A percentile compares a stretch with the other conserved stretches of the same genome.
These are phyloP conservation scores for Liriodendron chinense DNA, from an alignment of 164 flowering plant species.

Conservation along the genomic window DNA sequence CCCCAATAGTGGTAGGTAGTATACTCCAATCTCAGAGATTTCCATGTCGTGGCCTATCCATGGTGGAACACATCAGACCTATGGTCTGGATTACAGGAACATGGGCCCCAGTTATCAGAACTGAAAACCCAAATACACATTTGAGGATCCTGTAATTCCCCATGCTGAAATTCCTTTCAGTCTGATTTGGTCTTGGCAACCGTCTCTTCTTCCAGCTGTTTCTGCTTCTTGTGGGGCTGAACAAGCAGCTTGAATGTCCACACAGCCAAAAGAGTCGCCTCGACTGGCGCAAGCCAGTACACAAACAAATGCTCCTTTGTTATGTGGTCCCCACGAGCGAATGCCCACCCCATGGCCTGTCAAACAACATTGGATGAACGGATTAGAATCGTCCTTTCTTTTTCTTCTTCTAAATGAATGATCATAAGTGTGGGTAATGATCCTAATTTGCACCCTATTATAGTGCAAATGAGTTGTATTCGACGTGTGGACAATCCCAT, in stretches of 20 bases:
- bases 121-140: too few relatives aligned
- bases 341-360: slow-evolving; percentile 57
- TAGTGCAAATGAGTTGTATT: too few relatives aligned
- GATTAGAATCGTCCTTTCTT: too few relatives aligned
- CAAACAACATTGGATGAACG: background rate
- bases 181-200: slow-evolving; percentile 38
- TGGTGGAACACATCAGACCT: background rate
- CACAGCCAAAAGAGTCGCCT: slow-evolving; percentile 72
- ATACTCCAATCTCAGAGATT: background rate
- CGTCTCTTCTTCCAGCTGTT: slow-evolving; percentile 21
- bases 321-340: slow-evolving; percentile 79
- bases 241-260: slow-evolving; percentile 62
- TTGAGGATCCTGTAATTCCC: background rate
- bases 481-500: too few relatives aligned
- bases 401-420: too few relatives aligned
- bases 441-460: too few relatives aligned
- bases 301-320: slow-evolving; percentile 85
- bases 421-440: too few relatives aligned
- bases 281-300: slow-evolving; percentile 92
- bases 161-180: slow-evolving; percentile 21
- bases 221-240: slow-evolving; percentile 28
- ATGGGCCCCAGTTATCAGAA: background rate
- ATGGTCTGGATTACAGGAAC: background rate
- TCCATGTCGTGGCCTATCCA: background rate
- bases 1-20: too few relatives aligned